phyloP scores from a whole-genome alignment of 805 yeast genomes.

The Maudiozyma serrabonitensis region DNA sequence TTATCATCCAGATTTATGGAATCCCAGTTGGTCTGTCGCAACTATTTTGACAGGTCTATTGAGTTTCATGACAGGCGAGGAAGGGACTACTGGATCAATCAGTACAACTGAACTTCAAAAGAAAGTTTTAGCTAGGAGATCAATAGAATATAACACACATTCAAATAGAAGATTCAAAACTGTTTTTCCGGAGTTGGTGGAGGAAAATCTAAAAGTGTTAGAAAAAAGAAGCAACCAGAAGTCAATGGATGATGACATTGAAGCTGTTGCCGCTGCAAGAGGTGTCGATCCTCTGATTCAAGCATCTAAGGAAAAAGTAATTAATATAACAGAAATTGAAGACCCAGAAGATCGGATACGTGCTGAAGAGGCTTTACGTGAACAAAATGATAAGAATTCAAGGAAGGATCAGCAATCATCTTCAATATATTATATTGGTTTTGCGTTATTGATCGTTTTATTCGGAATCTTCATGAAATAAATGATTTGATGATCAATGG shows the following conservation, averaged over 20 bases:
- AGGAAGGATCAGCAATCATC: slow-evolving; percentile 6
- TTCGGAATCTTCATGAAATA: slow-evolving; percentile 27
- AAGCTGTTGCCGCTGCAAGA: neutral
- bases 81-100: slow-evolving; percentile 76
- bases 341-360: slow-evolving; percentile 69
- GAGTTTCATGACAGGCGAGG: slow-evolving; percentile 87
- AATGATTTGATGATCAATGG: neutral
- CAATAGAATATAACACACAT: slow-evolving; percentile 49
- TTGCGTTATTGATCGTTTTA: slow-evolving; percentile 28
- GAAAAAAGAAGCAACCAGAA: slow-evolving; percentile 12
- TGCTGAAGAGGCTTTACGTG: slow-evolving; percentile 28
- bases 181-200: slow-evolving; percentile 63
- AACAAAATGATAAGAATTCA: slow-evolving; percentile 7
- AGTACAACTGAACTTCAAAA: slow-evolving; percentile 51
- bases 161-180: slow-evolving; percentile 47
- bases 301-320: slow-evolving; percentile 26
- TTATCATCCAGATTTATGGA: slow-evolving; percentile 91
- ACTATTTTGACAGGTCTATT: slow-evolving; percentile 80
- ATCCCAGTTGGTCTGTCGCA: slow-evolving; percentile 91
- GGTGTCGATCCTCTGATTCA: slow-evolving; percentile 15
- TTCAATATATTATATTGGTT: slow-evolving; percentile 20
- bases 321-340: slow-evolving; percentile 31
- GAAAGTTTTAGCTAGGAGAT: slow-evolving; percentile 45
- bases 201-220: slow-evolving; percentile 19
- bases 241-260: slow-evolving; percentile 3